A percentile compares a stretch with the other conserved stretches of the same genome.
Conservation (phyloP, 176 grass and related monocot species). For the Hyparrhenia diplandra region DNA sequence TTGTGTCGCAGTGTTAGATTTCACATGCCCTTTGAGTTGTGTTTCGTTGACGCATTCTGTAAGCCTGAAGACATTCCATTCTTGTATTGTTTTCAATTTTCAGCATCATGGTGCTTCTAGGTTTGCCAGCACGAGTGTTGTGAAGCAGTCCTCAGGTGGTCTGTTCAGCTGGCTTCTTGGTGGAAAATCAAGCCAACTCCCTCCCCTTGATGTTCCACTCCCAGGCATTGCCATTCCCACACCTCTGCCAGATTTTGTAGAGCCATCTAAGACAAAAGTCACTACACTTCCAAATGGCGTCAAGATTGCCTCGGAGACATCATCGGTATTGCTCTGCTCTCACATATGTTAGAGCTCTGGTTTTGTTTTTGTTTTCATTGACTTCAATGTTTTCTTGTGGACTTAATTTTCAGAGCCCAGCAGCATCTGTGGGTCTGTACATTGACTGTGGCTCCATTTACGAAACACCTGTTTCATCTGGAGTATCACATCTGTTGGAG, state of each 20-base stretch:
- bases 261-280: conserved; percentile 55
- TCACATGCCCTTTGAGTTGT: background rate
- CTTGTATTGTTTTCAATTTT: background rate
- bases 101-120: conserved; percentile 45
- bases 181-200: conserved; percentile 40
- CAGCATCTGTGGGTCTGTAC: conserved; percentile 74
- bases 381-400: conserved; percentile 1
- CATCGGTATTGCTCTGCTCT: conserved; percentile 33
- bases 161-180: conserved; percentile 65
- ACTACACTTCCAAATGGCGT: conserved; percentile 77
- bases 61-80: background rate
- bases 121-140: conserved; percentile 63
- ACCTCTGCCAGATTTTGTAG: conserved; percentile 58
- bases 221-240: conserved; percentile 37
- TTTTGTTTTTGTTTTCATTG: background rate
- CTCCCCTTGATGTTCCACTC: conserved; percentile 53
- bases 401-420: conserved; percentile 44
- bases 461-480: conserved; percentile 53
- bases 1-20: background rate
- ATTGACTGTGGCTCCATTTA: conserved; percentile 86
- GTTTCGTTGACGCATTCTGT: background rate
- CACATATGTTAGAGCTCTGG: conserved; percentile 1
- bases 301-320: conserved; percentile 64
- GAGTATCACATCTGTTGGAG: conserved; percentile 72
- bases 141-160: conserved; percentile 47